A percentile compares a stretch with the other conserved stretches of the same genome.
phyloP scores from a whole-genome alignment of 306 rosid species.

The Dalbergia cultrata region DNA sequence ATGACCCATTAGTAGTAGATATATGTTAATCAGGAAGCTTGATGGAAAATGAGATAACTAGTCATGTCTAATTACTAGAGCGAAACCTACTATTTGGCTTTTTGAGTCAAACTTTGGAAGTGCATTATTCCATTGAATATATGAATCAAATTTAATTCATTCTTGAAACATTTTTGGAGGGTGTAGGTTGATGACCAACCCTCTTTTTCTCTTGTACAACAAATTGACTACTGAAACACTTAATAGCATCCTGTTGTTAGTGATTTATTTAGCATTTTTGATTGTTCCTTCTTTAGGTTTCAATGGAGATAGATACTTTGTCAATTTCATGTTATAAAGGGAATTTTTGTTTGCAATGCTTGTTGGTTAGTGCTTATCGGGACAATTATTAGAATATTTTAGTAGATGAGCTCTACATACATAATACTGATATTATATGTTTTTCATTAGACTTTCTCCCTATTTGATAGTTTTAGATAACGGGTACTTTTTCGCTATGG shows the following conservation, averaged over 20 bases:
- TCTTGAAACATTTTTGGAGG: background rate
- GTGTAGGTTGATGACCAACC: conserved; percentile 18
- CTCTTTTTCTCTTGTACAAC: conserved; percentile 22
- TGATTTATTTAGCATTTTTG: background rate
- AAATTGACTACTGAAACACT: conserved; percentile 6
- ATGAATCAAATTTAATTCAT: conserved; percentile 15
- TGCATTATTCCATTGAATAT: conserved; percentile 15
- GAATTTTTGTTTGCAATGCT: conserved; percentile 11
- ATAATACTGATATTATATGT: background rate
- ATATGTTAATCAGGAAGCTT: too few relatives aligned
- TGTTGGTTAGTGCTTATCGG: background rate
- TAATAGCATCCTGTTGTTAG: background rate
- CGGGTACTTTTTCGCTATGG: conserved; percentile 26
- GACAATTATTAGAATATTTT: conserved; percentile 1
- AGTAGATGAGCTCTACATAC: too few relatives aligned
- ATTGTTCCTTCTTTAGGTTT: conserved; percentile 23
- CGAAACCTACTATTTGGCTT: background rate
- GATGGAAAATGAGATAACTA: background rate
- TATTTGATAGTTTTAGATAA: conserved; percentile 7
- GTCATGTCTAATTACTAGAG: background rate
- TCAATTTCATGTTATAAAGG: conserved; percentile 9
- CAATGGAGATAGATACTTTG: background rate
- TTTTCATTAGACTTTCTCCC: background rate
- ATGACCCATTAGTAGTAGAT: background rate
- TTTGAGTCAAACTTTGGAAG: background rate